phyloP scores from a whole-genome alignment of 768 basidiomycete species.

The Coprinopsis cinerea region DNA sequence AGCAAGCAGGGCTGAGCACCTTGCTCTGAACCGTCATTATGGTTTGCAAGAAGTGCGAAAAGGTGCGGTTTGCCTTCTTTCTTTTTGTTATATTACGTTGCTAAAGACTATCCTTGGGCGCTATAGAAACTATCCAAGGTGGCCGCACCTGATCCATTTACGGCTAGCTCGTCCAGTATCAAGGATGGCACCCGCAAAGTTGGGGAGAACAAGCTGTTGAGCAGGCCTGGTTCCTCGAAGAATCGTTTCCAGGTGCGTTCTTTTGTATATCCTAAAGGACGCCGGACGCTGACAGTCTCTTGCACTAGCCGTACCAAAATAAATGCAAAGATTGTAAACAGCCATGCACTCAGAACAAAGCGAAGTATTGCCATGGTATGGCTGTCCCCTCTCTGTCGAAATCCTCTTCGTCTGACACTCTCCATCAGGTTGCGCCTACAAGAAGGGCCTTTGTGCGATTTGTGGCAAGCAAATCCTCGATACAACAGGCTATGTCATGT shows the following conservation, averaged over 20 bases:
- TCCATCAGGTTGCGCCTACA: constrained; percentile 73
- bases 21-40: constrained; percentile 36
- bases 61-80: constrained; percentile 35
- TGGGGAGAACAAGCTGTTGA: constrained; percentile 79
- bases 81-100: constrained; percentile 13
- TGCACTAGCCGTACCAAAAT: constrained; percentile 68
- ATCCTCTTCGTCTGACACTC: constrained; percentile 5
- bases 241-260: constrained; percentile 67
- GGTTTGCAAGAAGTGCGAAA: constrained; percentile 88
- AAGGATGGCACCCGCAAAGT: constrained; percentile 78
- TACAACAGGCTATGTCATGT: constrained; percentile 81
- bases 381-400: constrained; percentile 11
- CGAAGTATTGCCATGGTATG: constrained; percentile 86
- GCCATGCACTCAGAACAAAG: constrained; percentile 76
- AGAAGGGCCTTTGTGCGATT: constrained; percentile 81
- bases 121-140: constrained; percentile 84
- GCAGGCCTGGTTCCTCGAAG: constrained; percentile 64
- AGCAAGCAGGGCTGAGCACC: constrained; percentile 17
- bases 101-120: constrained; percentile 16
- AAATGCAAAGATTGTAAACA: constrained; percentile 89
- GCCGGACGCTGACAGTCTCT: constrained; percentile 14
- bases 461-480: constrained; percentile 85
- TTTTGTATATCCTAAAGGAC: constrained; percentile 17
- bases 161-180: constrained; percentile 63
- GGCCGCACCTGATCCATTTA: constrained; percentile 86